These are phyloP conservation scores for Arctostaphylos glauca DNA, from an alignment of 148 eudicot genomes.

Conservation along the genomic window DNA sequence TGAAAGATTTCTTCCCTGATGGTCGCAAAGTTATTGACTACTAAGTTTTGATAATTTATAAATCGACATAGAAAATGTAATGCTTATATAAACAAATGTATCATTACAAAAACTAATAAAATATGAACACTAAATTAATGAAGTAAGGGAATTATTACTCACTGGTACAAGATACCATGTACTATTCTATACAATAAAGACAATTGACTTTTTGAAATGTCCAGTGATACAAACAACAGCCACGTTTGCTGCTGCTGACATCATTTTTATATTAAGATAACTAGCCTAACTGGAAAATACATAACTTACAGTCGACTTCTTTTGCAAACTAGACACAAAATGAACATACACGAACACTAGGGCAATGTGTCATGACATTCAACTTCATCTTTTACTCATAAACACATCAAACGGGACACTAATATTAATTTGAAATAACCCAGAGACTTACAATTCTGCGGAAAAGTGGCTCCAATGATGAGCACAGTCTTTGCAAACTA, in stretches of 20 bases:
- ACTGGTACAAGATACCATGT: neutral
- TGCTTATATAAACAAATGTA: neutral
- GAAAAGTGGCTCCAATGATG: constrained; percentile 45
- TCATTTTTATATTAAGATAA: neutral
- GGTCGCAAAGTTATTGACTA: neutral
- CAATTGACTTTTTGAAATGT: too few species aligned
- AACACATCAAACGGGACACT: neutral
- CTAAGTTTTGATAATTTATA: neutral
- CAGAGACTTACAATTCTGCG: constrained; percentile 37
- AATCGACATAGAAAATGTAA: neutral
- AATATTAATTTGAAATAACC: neutral
- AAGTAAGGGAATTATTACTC: neutral
- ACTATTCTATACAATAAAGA: neutral
- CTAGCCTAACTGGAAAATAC: neutral
- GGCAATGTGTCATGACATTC: neutral
- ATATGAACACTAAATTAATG: neutral
- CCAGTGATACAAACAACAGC: too few species aligned
- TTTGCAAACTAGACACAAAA: neutral
- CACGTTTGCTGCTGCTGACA: too few species aligned
- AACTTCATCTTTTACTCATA: neutral
- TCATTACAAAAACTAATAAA: neutral
- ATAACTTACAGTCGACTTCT: neutral
- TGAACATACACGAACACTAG: neutral
- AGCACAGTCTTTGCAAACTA: constrained; percentile 45
- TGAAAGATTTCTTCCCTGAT: neutral